Evolutionary conservation across 352 stramenopile species (phyloP).

Genomic region (Poterioochromonas sp.): DNA sequence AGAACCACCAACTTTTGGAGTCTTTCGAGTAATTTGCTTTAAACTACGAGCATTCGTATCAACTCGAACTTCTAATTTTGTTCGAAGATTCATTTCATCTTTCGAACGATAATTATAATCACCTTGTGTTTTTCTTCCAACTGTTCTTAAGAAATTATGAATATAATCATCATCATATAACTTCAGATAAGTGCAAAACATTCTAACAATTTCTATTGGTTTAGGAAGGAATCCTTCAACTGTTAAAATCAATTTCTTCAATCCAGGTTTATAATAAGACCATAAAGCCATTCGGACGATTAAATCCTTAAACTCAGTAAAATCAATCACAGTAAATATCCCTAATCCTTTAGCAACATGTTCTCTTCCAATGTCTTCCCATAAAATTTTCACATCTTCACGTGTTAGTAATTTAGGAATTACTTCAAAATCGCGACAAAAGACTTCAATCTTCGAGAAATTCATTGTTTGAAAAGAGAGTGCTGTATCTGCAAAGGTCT

Average conservation of each 20-base stretch:
- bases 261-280: conserved; percentile 24
- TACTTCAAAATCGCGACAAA: conserved; percentile 33
- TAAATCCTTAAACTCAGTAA: not conserved
- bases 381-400: conserved; percentile 20
- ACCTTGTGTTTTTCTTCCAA: not conserved
- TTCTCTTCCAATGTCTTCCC: not conserved
- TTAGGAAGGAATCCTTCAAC: not conserved
- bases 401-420: conserved; percentile 20
- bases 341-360: not conserved
- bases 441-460: not conserved
- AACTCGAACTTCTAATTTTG: not conserved
- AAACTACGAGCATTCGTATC: not conserved
- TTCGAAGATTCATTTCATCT: conserved; percentile 16
- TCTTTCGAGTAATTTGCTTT: not conserved
- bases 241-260: conserved; percentile 18
- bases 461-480: not conserved
- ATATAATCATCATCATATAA: not conserved
- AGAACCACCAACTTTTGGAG: not conserved
- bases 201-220: not conserved
- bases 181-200: not conserved
- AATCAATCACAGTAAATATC: not conserved
- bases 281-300: not conserved
- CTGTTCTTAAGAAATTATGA: not conserved
- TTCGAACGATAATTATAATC: conserved; percentile 6
- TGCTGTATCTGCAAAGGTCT: not conserved